A percentile compares a stretch with the other conserved stretches of the same genome.
Conservation (phyloP, 331 rosid genomes). For the Erythrophleum ivorense region DNA sequence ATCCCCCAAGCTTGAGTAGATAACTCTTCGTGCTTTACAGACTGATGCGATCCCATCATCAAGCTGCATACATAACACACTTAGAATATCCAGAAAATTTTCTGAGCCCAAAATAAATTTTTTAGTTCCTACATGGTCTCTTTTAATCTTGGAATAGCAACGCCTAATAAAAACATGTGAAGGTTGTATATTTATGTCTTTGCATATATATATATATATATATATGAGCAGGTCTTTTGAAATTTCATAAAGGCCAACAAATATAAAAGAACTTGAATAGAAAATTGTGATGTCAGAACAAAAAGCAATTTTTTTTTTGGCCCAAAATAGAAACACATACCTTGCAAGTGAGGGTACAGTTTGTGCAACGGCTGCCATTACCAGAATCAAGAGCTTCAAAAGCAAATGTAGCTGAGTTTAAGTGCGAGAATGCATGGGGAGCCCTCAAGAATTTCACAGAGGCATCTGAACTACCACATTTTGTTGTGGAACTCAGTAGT, state of each 20-base stretch:
- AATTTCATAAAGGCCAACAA: conserved; percentile 15
- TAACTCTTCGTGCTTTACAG: conserved; percentile 57
- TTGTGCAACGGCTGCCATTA: conserved; percentile 46
- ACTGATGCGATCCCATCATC: conserved; percentile 60
- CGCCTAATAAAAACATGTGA: background rate
- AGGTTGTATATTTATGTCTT: background rate
- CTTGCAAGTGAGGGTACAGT: conserved; percentile 79
- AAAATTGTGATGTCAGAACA: conserved; percentile 9
- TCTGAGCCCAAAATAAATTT: background rate
- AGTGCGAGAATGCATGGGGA: conserved; percentile 75
- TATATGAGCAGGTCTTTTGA: background rate
- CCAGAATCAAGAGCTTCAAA: conserved; percentile 58
- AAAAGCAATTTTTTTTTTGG: background rate
- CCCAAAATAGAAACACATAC: conserved; percentile 41
- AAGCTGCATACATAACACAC: conserved; percentile 58
- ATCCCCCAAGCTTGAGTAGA: conserved; percentile 67
- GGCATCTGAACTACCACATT: conserved; percentile 55
- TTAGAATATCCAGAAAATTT: conserved; percentile 27
- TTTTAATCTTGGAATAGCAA: conserved; percentile 1
- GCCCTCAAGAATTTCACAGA: conserved; percentile 74
- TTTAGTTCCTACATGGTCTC: conserved; percentile 3
- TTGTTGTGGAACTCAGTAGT: conserved; percentile 48
- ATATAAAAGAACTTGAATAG: background rate
- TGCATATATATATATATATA: background rate
- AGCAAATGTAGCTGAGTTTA: conserved; percentile 69